These are phyloP conservation scores for Xylaria nigripes DNA, from an alignment of 495 filamentous ascomycete species.

Conservation along the genomic window DNA sequence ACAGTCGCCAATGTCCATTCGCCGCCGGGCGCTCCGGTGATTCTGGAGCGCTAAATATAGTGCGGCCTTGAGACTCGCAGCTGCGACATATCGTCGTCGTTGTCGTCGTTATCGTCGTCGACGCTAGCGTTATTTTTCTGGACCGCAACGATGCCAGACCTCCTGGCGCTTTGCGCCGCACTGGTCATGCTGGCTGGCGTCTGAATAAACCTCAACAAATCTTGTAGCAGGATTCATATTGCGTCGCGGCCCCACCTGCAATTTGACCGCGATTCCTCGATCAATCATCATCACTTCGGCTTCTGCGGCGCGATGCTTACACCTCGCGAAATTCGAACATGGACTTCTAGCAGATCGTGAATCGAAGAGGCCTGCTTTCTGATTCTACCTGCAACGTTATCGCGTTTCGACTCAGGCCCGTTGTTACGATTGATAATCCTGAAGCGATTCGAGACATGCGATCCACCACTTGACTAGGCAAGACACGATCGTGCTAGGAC, in stretches of 20 bases:
- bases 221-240: slow-evolving; percentile 1
- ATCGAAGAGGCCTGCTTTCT: not conserved
- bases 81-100: not conserved
- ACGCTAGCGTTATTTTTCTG: not conserved
- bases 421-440: too few species aligned
- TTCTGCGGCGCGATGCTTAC: not conserved
- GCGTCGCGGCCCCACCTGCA: slow-evolving; percentile 20
- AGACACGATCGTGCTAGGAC: not conserved
- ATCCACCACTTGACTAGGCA: not conserved
- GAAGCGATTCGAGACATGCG: not conserved
- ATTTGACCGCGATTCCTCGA: slow-evolving; percentile 9
- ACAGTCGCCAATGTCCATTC: slow-evolving; percentile 5
- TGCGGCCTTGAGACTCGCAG: not conserved
- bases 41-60: not conserved
- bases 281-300: slow-evolving; percentile 5
- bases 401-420: not conserved
- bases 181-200: not conserved
- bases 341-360: not conserved
- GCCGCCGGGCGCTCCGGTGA: not conserved
- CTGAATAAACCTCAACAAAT: not conserved
- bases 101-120: not conserved
- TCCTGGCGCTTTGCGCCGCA: slow-evolving; percentile 19
- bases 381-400: not conserved
- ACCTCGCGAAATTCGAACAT: not conserved
- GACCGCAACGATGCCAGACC: not conserved